Conservation (phyloP, 164 flowering plant species). For the Liquidambar formosana region DNA sequence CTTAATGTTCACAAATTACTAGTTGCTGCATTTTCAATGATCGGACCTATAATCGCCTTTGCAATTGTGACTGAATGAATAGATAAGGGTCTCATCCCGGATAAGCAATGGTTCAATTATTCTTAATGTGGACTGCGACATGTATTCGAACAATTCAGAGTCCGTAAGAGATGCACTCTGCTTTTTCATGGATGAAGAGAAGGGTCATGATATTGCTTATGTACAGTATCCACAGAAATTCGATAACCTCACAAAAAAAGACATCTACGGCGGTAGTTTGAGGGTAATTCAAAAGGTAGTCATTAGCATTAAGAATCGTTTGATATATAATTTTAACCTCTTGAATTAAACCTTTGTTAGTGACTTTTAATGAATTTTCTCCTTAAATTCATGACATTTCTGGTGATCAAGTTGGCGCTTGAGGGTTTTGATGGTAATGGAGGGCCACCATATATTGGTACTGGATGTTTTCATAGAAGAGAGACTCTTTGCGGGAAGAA, state of each 20-base stretch:
- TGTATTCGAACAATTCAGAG: constrained; percentile 42
- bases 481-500: constrained; percentile 29
- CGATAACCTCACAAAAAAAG: constrained; percentile 27
- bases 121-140: constrained; percentile 46
- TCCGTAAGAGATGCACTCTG: constrained; percentile 38
- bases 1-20: no score
- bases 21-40: no score
- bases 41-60: no score
- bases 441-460: constrained; percentile 36
- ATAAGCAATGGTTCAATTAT: constrained; percentile 34
- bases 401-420: constrained; percentile 22
- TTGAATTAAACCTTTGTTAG: no score
- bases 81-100: constrained; percentile 40
- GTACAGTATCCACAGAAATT: constrained; percentile 36
- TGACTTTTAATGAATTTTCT: no score
- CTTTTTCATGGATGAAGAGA: constrained; percentile 41
- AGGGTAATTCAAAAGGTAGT: constrained; percentile 13
- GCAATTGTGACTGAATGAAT: no score
- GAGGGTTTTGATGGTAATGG: constrained; percentile 31
- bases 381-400: background rate
- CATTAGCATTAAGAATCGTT: no score
- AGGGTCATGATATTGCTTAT: constrained; percentile 33
- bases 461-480: constrained; percentile 47
- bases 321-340: no score
- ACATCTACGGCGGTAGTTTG: constrained; percentile 15